phyloP scores from a whole-genome alignment of 1,139 yeast genomes.

The Scheffersomyces quercinus region DNA sequence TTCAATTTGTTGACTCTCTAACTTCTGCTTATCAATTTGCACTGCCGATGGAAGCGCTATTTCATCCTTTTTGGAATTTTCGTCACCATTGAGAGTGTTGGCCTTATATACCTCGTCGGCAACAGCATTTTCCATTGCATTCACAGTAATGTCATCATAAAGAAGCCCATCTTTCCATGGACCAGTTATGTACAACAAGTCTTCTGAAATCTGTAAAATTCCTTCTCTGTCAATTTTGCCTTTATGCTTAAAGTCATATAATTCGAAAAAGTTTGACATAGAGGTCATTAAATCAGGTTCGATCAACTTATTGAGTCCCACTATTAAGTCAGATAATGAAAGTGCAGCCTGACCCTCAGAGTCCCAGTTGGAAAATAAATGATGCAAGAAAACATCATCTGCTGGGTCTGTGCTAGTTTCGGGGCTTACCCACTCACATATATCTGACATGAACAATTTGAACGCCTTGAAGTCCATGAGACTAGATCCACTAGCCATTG shows the following conservation, averaged over 20 bases:
- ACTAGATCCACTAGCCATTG: constrained; percentile 71
- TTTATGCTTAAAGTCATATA: constrained; percentile 64
- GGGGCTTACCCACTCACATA: constrained; percentile 71
- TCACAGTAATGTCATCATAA: constrained; percentile 61
- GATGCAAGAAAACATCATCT: constrained; percentile 53
- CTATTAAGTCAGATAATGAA: constrained; percentile 66
- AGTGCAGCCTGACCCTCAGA: constrained; percentile 53
- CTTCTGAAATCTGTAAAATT: constrained; percentile 83
- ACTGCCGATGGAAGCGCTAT: constrained; percentile 53
- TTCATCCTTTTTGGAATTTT: constrained; percentile 13
- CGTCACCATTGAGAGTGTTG: constrained; percentile 19
- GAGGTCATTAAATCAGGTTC: constrained; percentile 77
- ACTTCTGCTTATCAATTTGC: constrained; percentile 59
- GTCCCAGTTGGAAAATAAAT: constrained; percentile 77
- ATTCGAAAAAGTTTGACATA: constrained; percentile 74
- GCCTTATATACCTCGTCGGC: constrained; percentile 56
- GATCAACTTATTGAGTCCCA: constrained; percentile 69
- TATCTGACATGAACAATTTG: constrained; percentile 69
- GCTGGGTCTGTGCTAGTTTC: constrained; percentile 29
- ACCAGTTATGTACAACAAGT: constrained; percentile 72
- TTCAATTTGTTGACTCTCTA: constrained; percentile 72
- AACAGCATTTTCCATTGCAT: constrained; percentile 61
- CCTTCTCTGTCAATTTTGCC: constrained; percentile 77
- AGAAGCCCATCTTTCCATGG: constrained; percentile 77
- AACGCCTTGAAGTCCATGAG: constrained; percentile 75